phyloP scores from a whole-genome alignment of 345 rosid species.

The Aethionema arabicum region DNA sequence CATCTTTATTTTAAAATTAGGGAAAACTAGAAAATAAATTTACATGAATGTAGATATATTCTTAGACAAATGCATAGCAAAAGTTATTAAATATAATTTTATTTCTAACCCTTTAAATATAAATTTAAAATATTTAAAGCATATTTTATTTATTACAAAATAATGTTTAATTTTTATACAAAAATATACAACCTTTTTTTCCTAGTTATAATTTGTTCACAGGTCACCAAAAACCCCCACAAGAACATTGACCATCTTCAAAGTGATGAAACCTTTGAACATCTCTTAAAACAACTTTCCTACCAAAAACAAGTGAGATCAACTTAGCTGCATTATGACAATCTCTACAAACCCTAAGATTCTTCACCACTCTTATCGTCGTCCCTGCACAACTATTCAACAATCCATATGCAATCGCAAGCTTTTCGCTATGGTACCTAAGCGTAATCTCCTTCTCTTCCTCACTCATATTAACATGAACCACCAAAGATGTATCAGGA shows the following conservation, averaged over 20 bases:
- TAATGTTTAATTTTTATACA: no score
- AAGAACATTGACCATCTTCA: slow-evolving; percentile 74
- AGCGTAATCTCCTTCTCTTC: slow-evolving; percentile 62
- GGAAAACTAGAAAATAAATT: no score
- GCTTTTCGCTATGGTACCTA: slow-evolving; percentile 85
- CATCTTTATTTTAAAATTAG: no score
- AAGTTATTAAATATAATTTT: no score
- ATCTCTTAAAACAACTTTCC: slow-evolving; percentile 81
- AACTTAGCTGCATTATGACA: slow-evolving; percentile 82
- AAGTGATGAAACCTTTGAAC: slow-evolving; percentile 92
- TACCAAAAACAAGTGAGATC: slow-evolving; percentile 57
- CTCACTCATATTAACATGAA: slow-evolving; percentile 62
- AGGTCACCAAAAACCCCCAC: slow-evolving; percentile 76
- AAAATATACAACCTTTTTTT: no score
- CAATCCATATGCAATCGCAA: slow-evolving; percentile 76
- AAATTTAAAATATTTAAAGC: no score
- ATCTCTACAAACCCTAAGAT: slow-evolving; percentile 81
- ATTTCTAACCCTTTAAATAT: no score
- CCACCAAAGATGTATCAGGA: slow-evolving; percentile 64
- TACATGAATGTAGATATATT: no score
- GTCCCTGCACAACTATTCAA: slow-evolving; percentile 69
- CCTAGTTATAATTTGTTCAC: background rate
- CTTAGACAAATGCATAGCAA: no score
- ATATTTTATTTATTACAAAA: no score
- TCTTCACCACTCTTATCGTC: slow-evolving; percentile 76